A percentile compares a stretch with the other conserved stretches of the same genome.
Evolutionary conservation across 2,329 filamentous ascomycete species (phyloP).

Genomic region (Fusarium nanum): DNA sequence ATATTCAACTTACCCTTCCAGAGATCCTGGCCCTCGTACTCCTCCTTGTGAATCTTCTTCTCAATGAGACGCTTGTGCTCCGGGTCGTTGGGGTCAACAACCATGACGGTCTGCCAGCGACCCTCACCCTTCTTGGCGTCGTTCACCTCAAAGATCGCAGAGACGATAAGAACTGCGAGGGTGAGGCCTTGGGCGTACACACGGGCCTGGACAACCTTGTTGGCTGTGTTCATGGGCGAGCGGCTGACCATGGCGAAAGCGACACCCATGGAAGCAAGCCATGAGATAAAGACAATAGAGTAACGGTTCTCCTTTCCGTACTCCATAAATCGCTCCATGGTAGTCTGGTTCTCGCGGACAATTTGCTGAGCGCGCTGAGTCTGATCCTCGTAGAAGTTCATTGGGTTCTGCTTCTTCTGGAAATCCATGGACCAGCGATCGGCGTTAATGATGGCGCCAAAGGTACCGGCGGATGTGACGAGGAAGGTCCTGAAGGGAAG

Average conservation of each 20-base stretch:
- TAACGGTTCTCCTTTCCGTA: conserved; percentile 88
- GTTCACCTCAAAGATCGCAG: conserved; percentile 81
- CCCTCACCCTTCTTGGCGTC: conserved; percentile 82
- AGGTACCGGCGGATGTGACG: conserved; percentile 83
- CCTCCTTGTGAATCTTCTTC: conserved; percentile 88
- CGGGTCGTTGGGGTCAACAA: conserved; percentile 83
- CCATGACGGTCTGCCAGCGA: conserved; percentile 86
- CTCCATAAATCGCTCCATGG: conserved; percentile 70
- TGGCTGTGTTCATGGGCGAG: conserved; percentile 77
- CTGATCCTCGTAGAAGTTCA: conserved; percentile 73
- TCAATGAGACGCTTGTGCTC: conserved; percentile 85
- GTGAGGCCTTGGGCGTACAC: conserved; percentile 94
- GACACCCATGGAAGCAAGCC: conserved; percentile 82
- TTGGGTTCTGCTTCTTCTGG: conserved; percentile 77
- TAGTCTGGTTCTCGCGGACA: conserved; percentile 66
- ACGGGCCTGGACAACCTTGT: conserved; percentile 95
- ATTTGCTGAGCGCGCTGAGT: conserved; percentile 67
- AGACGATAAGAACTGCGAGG: conserved; percentile 83
- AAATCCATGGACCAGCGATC: conserved; percentile 75
- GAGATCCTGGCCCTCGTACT: conserved; percentile 88
- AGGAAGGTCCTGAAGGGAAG: conserved; percentile 93
- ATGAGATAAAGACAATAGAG: conserved; percentile 83
- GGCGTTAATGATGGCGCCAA: conserved; percentile 87
- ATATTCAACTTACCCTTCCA: conserved; percentile 78
- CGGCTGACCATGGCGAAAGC: conserved; percentile 81